phyloP scores from a whole-genome alignment of 176 grass and related monocot genomes.

The Elymus sibiricus region DNA sequence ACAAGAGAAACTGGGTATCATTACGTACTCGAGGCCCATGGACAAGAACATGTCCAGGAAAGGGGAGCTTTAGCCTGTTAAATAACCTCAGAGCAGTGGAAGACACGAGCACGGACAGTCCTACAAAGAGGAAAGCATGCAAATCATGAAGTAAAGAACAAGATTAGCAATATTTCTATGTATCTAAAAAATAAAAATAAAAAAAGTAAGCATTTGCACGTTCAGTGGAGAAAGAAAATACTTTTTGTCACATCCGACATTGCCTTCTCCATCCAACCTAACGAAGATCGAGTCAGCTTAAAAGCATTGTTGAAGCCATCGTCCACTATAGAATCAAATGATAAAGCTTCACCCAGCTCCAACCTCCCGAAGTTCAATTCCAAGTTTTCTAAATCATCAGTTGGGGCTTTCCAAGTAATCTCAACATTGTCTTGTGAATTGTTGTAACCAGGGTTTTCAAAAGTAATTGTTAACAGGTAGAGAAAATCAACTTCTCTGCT shows the following conservation, averaged over 20 bases:
- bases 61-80: constrained; percentile 50
- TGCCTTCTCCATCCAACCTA: constrained; percentile 86
- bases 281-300: constrained; percentile 57
- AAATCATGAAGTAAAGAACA: constrained; percentile 13
- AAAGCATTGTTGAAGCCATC: constrained; percentile 42
- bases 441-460: constrained; percentile 40
- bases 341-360: constrained; percentile 69
- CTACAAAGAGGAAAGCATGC: constrained; percentile 47
- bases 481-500: constrained; percentile 48
- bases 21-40: constrained; percentile 85
- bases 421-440: constrained; percentile 55
- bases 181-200: neutral
- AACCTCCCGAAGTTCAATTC: constrained; percentile 54
- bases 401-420: constrained; percentile 40
- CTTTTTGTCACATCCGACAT: constrained; percentile 77
- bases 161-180: neutral
- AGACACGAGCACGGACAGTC: constrained; percentile 72
- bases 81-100: constrained; percentile 58
- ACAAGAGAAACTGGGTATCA: constrained; percentile 27
- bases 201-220: constrained; percentile 2
- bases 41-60: constrained; percentile 84
- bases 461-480: constrained; percentile 65
- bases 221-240: constrained; percentile 32
- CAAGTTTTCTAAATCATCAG: constrained; percentile 43
- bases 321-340: constrained; percentile 48